A percentile compares a stretch with the other conserved stretches of the same genome.
Conservation (phyloP, 2,329 filamentous ascomycete genomes). For the Verticillium longisporum region DNA sequence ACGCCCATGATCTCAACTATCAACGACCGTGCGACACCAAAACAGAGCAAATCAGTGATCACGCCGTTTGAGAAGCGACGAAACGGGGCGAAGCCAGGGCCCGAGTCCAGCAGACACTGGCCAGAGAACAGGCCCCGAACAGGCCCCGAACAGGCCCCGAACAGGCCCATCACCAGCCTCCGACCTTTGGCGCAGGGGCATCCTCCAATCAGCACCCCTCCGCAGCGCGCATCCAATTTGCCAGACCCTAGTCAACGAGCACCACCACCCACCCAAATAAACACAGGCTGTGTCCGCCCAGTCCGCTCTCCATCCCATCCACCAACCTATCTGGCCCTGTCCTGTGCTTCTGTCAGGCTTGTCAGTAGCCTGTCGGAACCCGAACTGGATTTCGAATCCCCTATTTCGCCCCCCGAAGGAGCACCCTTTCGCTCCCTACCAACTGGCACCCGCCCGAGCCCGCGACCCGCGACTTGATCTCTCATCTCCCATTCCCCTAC, state of each 20-base stretch:
- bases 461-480: neutral
- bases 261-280: slow-evolving; percentile 24
- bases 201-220: slow-evolving; percentile 9
- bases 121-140: neutral
- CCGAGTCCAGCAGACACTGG: neutral
- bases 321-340: neutral
- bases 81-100: neutral
- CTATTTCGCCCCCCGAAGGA: neutral
- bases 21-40: neutral
- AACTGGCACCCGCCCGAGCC: neutral
- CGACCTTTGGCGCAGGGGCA: neutral
- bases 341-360: neutral
- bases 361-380: neutral
- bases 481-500: neutral
- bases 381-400: neutral
- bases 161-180: neutral
- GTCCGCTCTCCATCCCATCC: neutral
- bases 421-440: neutral
- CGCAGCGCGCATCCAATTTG: slow-evolving; percentile 31
- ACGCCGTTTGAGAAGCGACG: neutral
- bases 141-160: neutral
- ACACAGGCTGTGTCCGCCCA: slow-evolving; percentile 10
- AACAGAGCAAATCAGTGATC: neutral
- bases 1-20: neutral
- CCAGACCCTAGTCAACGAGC: slow-evolving; percentile 16